Base-by-base conservation (phyloP, 352 stramenopile genomes). In the Phytophthora melonis region DNA sequence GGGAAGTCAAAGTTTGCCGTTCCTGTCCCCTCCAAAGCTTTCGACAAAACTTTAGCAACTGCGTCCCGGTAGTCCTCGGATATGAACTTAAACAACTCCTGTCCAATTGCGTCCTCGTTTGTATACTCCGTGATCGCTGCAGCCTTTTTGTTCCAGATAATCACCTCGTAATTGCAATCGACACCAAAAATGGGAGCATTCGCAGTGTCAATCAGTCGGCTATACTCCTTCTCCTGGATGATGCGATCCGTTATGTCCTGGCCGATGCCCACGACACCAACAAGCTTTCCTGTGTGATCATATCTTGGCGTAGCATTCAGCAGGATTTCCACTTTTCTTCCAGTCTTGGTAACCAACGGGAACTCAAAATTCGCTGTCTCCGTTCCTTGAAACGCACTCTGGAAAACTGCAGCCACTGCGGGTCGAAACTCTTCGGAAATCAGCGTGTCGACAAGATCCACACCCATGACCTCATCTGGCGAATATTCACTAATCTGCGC, bases 111-210 rank as follows among this genome's bases (percentile, higher is more conserved):
- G 73, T 98, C 92, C 66, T 95, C 76, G 41, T 91, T 91, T 30
- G 79, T 82, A 75, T 94, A 98, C 30, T 95, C 89, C 19, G 90
- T 97, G 34, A 90, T 87, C 10, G 81, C 90, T 3, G 84, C 81
- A 9, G 86, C 91, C 63, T 95, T 96, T 49, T 97, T 89, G 62
- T 98, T 98, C 93, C 93, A 98, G 34, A 91, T 93, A 45, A 91
- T 92, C 41, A 94, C 83, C 16, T 81, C 49, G 23, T 81, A 90
- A 25, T 90, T 74, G 25, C 56, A 74, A 68, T 98, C 78, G 23
- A 92, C 72, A 32, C 84, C 84, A 50, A 92, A 90, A 45, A 92
- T 91, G 10, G 85, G 84, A 6, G 83, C 86, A 39, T 93, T 93
- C 1, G 86, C 86, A 1, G 83, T 89, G 58, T 93, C 86, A 23